Evolutionary conservation across 2,329 filamentous ascomycete species (phyloP), one percentile per base, ranked within the genome.

Genomic region (Pleomassaria siparia): DNA sequence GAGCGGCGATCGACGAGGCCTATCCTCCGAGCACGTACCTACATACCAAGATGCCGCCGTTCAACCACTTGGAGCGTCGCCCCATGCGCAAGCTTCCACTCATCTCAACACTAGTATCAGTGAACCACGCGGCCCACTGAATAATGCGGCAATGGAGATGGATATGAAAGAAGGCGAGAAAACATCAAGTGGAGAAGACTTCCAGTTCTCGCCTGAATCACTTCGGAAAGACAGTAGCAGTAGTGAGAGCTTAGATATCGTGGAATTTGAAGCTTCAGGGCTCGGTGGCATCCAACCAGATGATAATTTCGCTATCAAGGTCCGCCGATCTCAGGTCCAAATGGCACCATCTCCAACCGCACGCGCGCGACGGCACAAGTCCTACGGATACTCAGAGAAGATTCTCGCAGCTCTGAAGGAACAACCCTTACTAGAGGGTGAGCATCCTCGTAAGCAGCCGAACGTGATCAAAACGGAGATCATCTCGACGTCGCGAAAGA

Each of bases 401-500:
- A 69, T 76, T 9, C 63, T 64, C 3, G 58, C 64, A 1, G 62
- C 70, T 13, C 54, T 76, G n/a, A 40, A 58, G 9, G 44, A 60
- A 9, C 35, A 46, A 13, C 4, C 48, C 18, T 42, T 49, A 11
- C 37, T 48, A 37, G 36, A 58, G 37, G 25, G 44, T 24, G 33
- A 43, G 21, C 56, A 53, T 30, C 49, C 49, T 2, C 44, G 22
- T 3, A 40, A 18, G 11, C 13, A 29, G 10, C 37, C 25, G 5
- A n/a, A 35, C 21, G 32, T 62, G 1, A 75, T 96, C 84, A 47
- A 80, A 69, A 18, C 95, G 73, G 18, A 91, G 77, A 62, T 86
- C 76, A 33, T 86, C 73, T 55, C 89, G 76, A 47, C 87, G 73
- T 52, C 92, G 80, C 47, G 86, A 77, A 41, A 92, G 74, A 42